These are phyloP conservation scores for Botrytis squamosa DNA, from an alignment of 2,329 filamentous ascomycete species.

Conservation along the genomic window DNA sequence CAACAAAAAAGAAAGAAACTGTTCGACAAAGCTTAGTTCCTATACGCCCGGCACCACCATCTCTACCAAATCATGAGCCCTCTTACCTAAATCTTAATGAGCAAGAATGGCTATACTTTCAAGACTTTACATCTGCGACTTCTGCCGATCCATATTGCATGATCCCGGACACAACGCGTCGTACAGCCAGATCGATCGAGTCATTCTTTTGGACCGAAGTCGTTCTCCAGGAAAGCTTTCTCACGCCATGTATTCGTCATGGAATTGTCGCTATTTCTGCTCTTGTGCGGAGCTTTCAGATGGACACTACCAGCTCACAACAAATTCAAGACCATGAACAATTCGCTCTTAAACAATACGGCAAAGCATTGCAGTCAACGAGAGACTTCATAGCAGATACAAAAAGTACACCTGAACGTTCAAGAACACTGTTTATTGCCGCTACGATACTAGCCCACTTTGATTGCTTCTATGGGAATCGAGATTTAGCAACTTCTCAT, in stretches of 20 bases:
- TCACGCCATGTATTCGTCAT: conserved; percentile 30
- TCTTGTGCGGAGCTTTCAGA: conserved; percentile 26
- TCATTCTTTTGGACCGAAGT: conserved; percentile 48
- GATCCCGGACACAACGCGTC: conserved; percentile 6
- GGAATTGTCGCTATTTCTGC: conserved; percentile 35
- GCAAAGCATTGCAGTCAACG: conserved; percentile 32
- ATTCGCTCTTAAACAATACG: conserved; percentile 33
- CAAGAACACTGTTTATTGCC: conserved; percentile 27
- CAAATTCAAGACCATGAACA: conserved; percentile 26
- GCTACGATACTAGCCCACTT: conserved; percentile 33
- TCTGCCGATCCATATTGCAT: conserved; percentile 23
- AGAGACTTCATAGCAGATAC: conserved; percentile 27
- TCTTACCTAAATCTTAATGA: conserved; percentile 23
- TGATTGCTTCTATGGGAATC: conserved; percentile 39
- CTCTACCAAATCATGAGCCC: conserved; percentile 20
- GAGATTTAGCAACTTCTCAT: conserved; percentile 58
- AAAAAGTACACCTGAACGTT: conserved; percentile 11
- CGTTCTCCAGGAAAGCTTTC: conserved; percentile 28
- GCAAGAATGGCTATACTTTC: conserved; percentile 32
- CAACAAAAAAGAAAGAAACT: conserved; percentile 15
- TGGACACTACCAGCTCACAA: conserved; percentile 18
- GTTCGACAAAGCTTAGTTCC: conserved; percentile 20
- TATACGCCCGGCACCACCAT: conserved; percentile 25
- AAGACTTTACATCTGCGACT: conserved; percentile 30
- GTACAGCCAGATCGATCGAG: conserved; percentile 40